Conservation (phyloP, 2,329 filamentous ascomycete species). For the Aspergillus proliferans region DNA sequence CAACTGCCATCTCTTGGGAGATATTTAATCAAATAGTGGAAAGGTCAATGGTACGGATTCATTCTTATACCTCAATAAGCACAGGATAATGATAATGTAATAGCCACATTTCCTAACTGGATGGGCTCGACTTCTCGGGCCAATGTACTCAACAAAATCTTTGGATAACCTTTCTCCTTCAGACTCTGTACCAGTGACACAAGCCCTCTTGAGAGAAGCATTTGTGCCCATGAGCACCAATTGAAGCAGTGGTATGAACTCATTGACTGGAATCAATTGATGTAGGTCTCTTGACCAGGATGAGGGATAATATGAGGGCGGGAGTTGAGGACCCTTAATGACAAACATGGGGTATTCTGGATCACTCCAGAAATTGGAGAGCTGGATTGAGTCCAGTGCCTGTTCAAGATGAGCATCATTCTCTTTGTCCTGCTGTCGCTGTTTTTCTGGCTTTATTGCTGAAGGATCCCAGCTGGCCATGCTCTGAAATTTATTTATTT, state of each 20-base stretch:
- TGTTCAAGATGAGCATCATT: not conserved
- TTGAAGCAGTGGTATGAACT: not conserved
- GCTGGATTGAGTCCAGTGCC: not conserved
- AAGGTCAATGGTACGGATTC: not conserved
- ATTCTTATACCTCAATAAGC: not conserved
- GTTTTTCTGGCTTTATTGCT: not conserved
- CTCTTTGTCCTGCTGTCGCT: not conserved
- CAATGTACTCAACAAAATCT: not conserved
- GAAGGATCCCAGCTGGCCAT: not conserved
- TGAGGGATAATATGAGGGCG: not conserved
- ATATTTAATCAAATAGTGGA: not conserved
- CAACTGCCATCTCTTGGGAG: too few relatives aligned
- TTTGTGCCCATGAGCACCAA: not conserved
- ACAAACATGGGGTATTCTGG: not conserved
- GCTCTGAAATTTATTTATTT: too few relatives aligned
- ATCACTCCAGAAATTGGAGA: not conserved
- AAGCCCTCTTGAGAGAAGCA: not conserved
- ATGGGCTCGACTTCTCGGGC: not conserved
- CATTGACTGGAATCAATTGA: not conserved
- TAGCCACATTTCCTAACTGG: not conserved
- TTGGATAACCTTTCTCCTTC: not conserved
- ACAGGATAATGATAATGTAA: not conserved
- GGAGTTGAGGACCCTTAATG: not conserved
- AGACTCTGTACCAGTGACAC: not conserved
- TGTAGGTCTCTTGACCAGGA: not conserved